Conservation (phyloP, 495 filamentous ascomycete species). For the Rostrohypoxylon terebratum region DNA sequence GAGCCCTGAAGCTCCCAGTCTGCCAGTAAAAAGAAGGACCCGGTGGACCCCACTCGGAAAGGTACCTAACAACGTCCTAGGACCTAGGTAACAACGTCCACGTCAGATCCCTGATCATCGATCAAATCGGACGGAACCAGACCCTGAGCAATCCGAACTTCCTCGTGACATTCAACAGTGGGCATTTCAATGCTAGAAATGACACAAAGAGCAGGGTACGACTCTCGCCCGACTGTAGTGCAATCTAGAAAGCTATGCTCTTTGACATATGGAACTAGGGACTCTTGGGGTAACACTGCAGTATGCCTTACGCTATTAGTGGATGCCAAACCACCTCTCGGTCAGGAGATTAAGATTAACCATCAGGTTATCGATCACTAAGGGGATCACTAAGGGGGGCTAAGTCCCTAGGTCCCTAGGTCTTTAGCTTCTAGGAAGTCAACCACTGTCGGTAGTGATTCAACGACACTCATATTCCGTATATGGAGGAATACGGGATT, state of each 20-base stretch:
- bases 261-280: not conserved
- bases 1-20: too few species aligned
- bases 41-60: not conserved
- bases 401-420: not conserved
- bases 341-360: slow-evolving; percentile 7
- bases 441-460: not conserved
- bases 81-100: too few species aligned
- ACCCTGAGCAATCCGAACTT: not conserved
- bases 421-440: not conserved
- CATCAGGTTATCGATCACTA: slow-evolving; percentile 9
- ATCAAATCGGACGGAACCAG: not conserved
- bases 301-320: slow-evolving; percentile 3
- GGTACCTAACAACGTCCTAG: too few species aligned
- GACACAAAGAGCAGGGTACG: not conserved
- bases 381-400: not conserved
- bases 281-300: slow-evolving; percentile 9
- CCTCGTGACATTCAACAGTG: slow-evolving; percentile 3
- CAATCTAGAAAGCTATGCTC: not conserved
- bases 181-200: too few species aligned
- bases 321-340: not conserved
- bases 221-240: not conserved
- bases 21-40: too few species aligned
- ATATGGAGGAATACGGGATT: not conserved
- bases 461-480: not conserved
- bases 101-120: slow-evolving; percentile 1